phyloP scores from a whole-genome alignment of 352 stramenopile genomes.

The Globisporangium uncinulatum region DNA sequence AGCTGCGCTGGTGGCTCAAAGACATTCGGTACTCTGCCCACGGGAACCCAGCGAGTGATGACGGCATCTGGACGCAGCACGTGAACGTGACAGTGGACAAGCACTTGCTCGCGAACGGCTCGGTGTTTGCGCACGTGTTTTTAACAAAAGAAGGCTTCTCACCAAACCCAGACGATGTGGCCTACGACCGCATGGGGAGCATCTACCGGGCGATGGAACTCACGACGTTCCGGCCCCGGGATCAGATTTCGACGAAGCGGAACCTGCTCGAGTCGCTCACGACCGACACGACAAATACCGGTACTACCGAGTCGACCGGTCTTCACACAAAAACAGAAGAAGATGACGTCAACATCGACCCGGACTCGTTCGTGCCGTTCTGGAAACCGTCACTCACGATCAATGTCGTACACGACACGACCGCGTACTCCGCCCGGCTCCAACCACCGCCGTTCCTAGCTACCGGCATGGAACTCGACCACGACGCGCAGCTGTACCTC shows the following conservation, averaged over 20 bases:
- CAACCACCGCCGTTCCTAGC: conserved; percentile 64
- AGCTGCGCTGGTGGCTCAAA: conserved; percentile 52
- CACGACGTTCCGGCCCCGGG: conserved; percentile 68
- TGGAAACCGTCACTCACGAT: conserved; percentile 75
- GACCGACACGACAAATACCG: background rate
- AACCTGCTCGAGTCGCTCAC: conserved; percentile 46
- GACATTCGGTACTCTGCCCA: conserved; percentile 46
- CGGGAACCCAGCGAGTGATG: conserved; percentile 40
- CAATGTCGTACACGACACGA: conserved; percentile 69
- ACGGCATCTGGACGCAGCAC: conserved; percentile 35
- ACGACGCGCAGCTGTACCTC: conserved; percentile 64
- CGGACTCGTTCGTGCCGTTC: conserved; percentile 60
- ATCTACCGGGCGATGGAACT: conserved; percentile 60
- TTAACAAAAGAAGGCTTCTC: conserved; percentile 67
- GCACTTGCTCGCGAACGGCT: conserved; percentile 65
- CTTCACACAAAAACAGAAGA: background rate
- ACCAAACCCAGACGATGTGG: conserved; percentile 53
- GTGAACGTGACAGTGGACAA: conserved; percentile 77
- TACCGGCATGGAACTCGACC: conserved; percentile 52
- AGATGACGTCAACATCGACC: conserved; percentile 4
- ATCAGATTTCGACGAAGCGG: conserved; percentile 69
- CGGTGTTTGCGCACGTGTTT: conserved; percentile 84
- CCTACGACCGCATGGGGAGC: conserved; percentile 46
- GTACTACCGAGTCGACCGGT: no score
- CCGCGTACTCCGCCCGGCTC: conserved; percentile 47